A percentile compares a stretch with the other conserved stretches of the same genome.
Conservation (phyloP, 371 early-diverging fungal species). For the Mucor indicus region DNA sequence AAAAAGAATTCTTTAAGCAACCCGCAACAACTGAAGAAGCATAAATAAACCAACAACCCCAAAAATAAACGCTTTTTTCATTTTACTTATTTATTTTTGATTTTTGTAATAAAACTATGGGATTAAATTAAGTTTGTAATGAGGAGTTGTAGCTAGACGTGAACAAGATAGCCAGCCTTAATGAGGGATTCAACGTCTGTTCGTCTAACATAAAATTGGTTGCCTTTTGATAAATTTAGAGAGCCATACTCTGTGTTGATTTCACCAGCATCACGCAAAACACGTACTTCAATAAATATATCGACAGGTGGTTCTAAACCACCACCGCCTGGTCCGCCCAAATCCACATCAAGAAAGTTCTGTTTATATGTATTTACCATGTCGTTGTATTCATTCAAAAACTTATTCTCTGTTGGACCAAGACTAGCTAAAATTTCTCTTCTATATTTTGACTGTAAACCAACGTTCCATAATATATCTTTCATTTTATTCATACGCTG, state of each 20-base stretch:
- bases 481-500: constrained; percentile 71
- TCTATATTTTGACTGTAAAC: constrained; percentile 37
- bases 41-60: constrained; percentile 2
- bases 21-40: constrained; percentile 24
- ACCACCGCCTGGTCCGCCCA: constrained; percentile 67
- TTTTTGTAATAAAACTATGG: too few species aligned
- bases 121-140: too few species aligned
- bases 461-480: constrained; percentile 76
- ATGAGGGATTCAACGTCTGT: constrained; percentile 89
- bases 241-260: constrained; percentile 83
- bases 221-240: constrained; percentile 66
- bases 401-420: constrained; percentile 64
- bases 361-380: constrained; percentile 67
- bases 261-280: constrained; percentile 84
- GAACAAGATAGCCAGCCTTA: constrained; percentile 75
- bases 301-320: constrained; percentile 85
- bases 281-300: constrained; percentile 84
- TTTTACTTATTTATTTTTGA: too few species aligned
- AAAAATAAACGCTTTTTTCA: too few species aligned
- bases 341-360: constrained; percentile 66
- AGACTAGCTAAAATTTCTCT: constrained; percentile 48
- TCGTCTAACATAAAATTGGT: constrained; percentile 80
- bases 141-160: constrained; percentile 31
- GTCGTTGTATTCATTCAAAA: constrained; percentile 59
- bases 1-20: constrained; percentile 51